Conservation (phyloP, 225 moss, liverwort and hornwort species). For the Bryoerythrophyllum caledonicum region DNA sequence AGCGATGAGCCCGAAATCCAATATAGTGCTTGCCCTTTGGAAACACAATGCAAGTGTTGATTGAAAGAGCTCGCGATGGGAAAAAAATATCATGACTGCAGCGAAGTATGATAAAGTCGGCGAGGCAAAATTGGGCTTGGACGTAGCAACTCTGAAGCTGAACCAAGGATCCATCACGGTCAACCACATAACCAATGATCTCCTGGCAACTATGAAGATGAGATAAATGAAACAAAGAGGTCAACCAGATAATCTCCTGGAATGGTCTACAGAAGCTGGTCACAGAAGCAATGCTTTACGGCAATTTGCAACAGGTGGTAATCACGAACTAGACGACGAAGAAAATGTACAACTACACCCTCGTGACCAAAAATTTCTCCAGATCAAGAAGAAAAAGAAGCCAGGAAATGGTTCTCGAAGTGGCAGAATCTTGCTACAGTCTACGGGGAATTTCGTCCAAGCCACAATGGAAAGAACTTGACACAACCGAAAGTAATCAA, state of each 20-base stretch:
- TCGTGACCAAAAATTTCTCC: background rate
- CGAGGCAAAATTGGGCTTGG: background rate
- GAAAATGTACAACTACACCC: background rate
- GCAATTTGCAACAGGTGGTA: slow-evolving; percentile 1
- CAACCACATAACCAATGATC: background rate
- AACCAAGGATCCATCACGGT: background rate
- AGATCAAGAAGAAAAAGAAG: background rate
- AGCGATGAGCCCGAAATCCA: slow-evolving; percentile 1
- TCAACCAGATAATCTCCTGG: background rate
- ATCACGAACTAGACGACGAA: slow-evolving; percentile 4
- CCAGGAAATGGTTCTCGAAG: background rate
- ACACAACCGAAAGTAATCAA: slow-evolving; percentile 3
- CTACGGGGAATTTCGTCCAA: slow-evolving; percentile 2
- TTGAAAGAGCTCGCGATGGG: too few relatives aligned
- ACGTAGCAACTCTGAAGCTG: background rate
- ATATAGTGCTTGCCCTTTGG: too few relatives aligned
- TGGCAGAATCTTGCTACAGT: background rate
- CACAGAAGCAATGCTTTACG: background rate
- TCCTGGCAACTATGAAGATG: slow-evolving; percentile 4
- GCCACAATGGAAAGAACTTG: background rate
- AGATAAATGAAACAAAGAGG: background rate
- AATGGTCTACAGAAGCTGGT: background rate
- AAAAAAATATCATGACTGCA: slow-evolving; percentile 1
- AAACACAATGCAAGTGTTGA: background rate
- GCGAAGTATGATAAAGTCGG: background rate